A percentile compares a stretch with the other conserved stretches of the same genome.
phyloP scores from a whole-genome alignment of 108 stramenopile genomes.

The Cylindrotheca closterium region DNA sequence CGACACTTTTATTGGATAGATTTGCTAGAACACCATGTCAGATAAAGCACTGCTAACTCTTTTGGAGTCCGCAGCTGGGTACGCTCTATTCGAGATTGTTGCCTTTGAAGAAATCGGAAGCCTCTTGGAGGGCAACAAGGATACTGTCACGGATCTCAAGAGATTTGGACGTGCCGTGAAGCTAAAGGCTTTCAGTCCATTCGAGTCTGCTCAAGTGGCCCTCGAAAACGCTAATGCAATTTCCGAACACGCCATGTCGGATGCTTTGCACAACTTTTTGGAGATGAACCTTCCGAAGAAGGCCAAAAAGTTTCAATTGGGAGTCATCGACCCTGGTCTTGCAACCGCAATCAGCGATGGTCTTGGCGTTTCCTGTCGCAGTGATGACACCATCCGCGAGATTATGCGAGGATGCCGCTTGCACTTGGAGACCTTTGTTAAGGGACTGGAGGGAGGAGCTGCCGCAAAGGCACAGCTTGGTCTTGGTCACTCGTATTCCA shows the following conservation, averaged over 20 bases:
- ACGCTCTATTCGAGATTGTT: slow-evolving; percentile 96
- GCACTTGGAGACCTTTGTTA: slow-evolving; percentile 91
- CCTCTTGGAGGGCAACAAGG: slow-evolving; percentile 65
- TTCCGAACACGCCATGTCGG: slow-evolving; percentile 81
- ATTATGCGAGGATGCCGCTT: slow-evolving; percentile 90
- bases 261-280: slow-evolving; percentile 85
- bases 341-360: slow-evolving; percentile 93
- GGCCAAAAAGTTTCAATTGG: slow-evolving; percentile 85
- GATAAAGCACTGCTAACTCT: slow-evolving; percentile 79
- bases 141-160: slow-evolving; percentile 82
- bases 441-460: slow-evolving; percentile 89
- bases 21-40: too few species aligned
- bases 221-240: slow-evolving; percentile 93
- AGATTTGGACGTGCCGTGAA: slow-evolving; percentile 94
- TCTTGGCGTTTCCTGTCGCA: slow-evolving; percentile 85
- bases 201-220: slow-evolving; percentile 92
- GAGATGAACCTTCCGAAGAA: slow-evolving; percentile 94
- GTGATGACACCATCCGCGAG: slow-evolving; percentile 91
- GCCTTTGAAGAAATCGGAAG: slow-evolving; percentile 95
- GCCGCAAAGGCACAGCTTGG: slow-evolving; percentile 97
- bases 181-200: slow-evolving; percentile 97
- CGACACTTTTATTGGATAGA: too few species aligned
- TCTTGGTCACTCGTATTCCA: slow-evolving; percentile 97
- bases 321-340: slow-evolving; percentile 82
- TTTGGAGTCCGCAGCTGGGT: slow-evolving; percentile 96